Evolutionary conservation across 768 basidiomycete species (phyloP).

Genomic region (Boletus patriciae): DNA sequence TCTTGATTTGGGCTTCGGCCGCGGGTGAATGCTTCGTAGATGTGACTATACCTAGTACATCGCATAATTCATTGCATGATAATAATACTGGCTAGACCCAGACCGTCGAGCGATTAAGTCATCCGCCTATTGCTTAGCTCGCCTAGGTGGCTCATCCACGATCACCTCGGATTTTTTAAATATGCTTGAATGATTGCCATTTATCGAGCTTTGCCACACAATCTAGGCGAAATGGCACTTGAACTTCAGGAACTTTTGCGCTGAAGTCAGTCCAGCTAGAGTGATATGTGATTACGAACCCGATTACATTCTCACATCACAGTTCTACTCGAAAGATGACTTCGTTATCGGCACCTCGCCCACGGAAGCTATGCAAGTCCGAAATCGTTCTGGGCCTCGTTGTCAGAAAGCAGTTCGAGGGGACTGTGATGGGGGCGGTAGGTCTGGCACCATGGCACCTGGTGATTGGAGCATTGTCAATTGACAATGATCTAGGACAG

Average conservation of each 20-base stretch:
- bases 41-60: conserved; percentile 26
- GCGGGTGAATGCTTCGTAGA: conserved; percentile 15
- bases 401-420: neutral
- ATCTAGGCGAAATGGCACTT: conserved; percentile 5
- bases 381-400: neutral
- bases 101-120: neutral
- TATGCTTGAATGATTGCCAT: conserved; percentile 15
- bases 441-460: neutral
- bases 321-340: conserved; percentile 1
- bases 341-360: neutral
- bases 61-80: conserved; percentile 29
- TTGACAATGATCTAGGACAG: neutral
- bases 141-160: conserved; percentile 11
- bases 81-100: conserved; percentile 14
- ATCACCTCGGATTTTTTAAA: conserved; percentile 31
- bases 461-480: neutral
- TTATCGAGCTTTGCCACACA: conserved; percentile 7
- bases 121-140: neutral
- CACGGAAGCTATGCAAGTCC: conserved; percentile 6
- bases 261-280: neutral
- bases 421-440: neutral
- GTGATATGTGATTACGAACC: neutral
- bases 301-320: conserved; percentile 18
- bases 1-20: conserved; percentile 8
- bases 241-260: neutral